Conservation (phyloP, 2,329 filamentous ascomycete species). For the Clonostachys rosea region DNA sequence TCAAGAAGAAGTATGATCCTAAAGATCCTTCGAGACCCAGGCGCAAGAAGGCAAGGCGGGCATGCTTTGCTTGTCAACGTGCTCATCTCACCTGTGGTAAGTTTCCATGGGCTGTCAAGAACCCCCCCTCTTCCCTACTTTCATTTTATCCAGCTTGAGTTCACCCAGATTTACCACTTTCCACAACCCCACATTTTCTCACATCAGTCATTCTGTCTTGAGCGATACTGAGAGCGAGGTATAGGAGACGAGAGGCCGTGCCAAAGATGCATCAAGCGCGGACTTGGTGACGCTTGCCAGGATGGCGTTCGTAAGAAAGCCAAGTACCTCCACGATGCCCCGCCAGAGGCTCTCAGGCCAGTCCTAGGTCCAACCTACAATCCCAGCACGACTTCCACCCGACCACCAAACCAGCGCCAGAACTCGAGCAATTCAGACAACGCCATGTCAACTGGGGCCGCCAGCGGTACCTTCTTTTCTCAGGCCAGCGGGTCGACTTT, state of each 20-base stretch:
- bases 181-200: no score
- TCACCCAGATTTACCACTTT: no score
- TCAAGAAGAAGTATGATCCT: conserved; percentile 68
- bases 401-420: conserved; percentile 40
- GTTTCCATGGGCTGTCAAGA: conserved; percentile 28
- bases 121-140: no score
- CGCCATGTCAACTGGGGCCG: conserved; percentile 25
- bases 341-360: conserved; percentile 82
- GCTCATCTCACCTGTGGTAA: conserved; percentile 98
- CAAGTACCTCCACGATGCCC: conserved; percentile 96
- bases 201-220: no score
- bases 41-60: conserved; percentile 91
- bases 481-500: conserved; percentile 41
- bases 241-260: conserved; percentile 93
- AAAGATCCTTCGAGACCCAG: conserved; percentile 89
- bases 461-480: conserved; percentile 38
- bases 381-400: conserved; percentile 42
- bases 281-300: conserved; percentile 85
- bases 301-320: conserved; percentile 98
- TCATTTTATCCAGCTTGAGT: no score
- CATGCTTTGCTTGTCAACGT: conserved; percentile 94
- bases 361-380: conserved; percentile 72
- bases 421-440: conserved; percentile 41
- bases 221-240: neutral
- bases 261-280: conserved; percentile 88